Conservation (phyloP, 2,329 filamentous ascomycete species). For the Corinectria fuckeliana region DNA sequence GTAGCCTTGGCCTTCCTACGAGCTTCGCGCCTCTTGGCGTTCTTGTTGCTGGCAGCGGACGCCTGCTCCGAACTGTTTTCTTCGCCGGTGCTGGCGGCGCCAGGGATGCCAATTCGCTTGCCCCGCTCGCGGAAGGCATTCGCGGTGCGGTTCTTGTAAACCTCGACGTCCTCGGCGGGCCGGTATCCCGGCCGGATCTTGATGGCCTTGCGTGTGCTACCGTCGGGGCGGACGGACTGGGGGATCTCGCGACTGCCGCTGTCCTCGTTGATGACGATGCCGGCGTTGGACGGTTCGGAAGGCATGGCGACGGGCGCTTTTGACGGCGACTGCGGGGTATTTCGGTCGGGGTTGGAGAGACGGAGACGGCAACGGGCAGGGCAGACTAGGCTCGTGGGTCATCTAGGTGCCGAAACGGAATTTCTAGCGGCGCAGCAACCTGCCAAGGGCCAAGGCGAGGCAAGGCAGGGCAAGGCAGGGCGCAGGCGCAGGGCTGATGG, state of each 20-base stretch:
- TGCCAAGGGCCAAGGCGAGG: slow-evolving; percentile 3
- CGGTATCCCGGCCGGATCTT: slow-evolving; percentile 92
- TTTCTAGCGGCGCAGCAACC: slow-evolving; percentile 1
- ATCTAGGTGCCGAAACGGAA: not conserved
- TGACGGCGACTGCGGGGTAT: slow-evolving; percentile 21
- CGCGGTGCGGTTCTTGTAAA: slow-evolving; percentile 93
- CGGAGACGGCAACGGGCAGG: slow-evolving; percentile 2
- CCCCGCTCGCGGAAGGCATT: slow-evolving; percentile 82
- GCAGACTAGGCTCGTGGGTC: slow-evolving; percentile 11
- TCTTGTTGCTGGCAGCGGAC: slow-evolving; percentile 74
- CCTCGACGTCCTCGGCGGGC: slow-evolving; percentile 92
- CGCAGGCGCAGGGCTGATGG: slow-evolving; percentile 7
- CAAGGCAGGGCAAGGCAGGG: slow-evolving; percentile 1
- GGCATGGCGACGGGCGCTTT: slow-evolving; percentile 48
- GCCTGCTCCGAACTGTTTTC: slow-evolving; percentile 55
- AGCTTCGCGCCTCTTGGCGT: slow-evolving; percentile 75
- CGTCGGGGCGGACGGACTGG: slow-evolving; percentile 83
- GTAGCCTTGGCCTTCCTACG: slow-evolving; percentile 63
- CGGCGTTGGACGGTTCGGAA: slow-evolving; percentile 64
- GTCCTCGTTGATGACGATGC: slow-evolving; percentile 76
- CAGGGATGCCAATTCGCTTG: slow-evolving; percentile 69
- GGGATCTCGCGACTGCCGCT: slow-evolving; percentile 90
- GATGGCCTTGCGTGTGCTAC: slow-evolving; percentile 91
- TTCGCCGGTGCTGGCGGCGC: slow-evolving; percentile 67
- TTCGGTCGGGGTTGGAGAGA: slow-evolving; percentile 15